These are phyloP conservation scores for Chlorella sp. DNA, from an alignment of 139 green algal species.

Conservation along the genomic window DNA sequence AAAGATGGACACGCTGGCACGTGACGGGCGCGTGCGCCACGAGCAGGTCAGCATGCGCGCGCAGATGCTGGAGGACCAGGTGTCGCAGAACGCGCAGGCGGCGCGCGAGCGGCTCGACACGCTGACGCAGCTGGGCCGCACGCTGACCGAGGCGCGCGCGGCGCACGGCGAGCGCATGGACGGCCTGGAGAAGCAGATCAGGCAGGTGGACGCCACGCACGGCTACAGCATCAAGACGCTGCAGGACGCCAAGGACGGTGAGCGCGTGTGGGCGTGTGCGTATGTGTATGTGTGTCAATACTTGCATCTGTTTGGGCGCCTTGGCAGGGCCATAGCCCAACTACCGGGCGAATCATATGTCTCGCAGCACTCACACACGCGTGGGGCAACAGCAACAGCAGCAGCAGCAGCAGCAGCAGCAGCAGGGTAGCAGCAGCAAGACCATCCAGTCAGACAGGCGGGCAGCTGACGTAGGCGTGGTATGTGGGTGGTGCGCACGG, in stretches of 20 bases:
- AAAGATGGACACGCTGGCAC: constrained; percentile 20
- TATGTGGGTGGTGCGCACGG: no score
- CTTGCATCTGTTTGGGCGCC: no score
- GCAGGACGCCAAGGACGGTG: background rate
- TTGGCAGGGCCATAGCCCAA: no score
- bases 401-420: no score
- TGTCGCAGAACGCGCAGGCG: constrained; percentile 12
- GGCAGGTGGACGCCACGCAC: background rate
- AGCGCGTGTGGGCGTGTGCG: background rate
- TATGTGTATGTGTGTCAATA: no score
- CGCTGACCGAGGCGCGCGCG: constrained; percentile 12
- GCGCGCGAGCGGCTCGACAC: constrained; percentile 37
- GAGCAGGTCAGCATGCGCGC: constrained; percentile 13
- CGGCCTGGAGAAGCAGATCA: constrained; percentile 14
- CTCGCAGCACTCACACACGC: no score
- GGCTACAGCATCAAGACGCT: constrained; percentile 11
- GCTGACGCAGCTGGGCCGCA: constrained; percentile 8
- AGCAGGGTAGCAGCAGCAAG: no score
- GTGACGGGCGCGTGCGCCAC: constrained; percentile 6
- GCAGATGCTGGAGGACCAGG: constrained; percentile 22
- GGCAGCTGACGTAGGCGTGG: no score
- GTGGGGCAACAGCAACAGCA: no score
- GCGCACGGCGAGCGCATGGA: constrained; percentile 29
- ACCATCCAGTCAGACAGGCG: no score
- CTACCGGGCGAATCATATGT: no score